phyloP scores from a whole-genome alignment of 495 filamentous ascomycete genomes.

The Neurospora hispaniola region DNA sequence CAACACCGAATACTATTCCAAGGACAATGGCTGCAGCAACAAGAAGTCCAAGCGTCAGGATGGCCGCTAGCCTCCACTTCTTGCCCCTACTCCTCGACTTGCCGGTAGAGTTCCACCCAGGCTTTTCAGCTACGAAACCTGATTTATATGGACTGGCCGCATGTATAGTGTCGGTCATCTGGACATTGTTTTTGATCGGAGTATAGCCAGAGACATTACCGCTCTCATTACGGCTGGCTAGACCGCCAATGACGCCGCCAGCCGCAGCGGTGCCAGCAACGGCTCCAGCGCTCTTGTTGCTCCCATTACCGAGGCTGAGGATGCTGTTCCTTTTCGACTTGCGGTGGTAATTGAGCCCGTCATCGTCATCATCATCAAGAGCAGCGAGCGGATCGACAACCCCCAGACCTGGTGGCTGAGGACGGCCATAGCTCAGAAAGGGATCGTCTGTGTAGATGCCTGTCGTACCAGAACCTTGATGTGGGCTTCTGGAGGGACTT shows the following conservation, averaged over 20 bases:
- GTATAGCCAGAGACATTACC: constrained; percentile 29
- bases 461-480: constrained; percentile 6
- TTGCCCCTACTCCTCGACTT: constrained; percentile 49
- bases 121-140: constrained; percentile 33
- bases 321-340: constrained; percentile 38
- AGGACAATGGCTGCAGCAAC: constrained; percentile 62
- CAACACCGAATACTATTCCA: constrained; percentile 68
- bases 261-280: constrained; percentile 36
- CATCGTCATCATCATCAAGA: constrained; percentile 79
- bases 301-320: constrained; percentile 39
- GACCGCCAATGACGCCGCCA: constrained; percentile 45
- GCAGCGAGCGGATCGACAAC: constrained; percentile 60
- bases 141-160: constrained; percentile 4
- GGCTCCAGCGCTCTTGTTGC: constrained; percentile 20
- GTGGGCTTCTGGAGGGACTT: constrained; percentile 19
- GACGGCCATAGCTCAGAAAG: constrained; percentile 49
- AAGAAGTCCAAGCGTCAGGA: constrained; percentile 48
- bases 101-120: constrained; percentile 42
- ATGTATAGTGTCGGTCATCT: constrained; percentile 15
- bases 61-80: constrained; percentile 56
- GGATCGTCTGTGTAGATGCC: constrained; percentile 26
- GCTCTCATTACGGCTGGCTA: constrained; percentile 28
- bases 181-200: constrained; percentile 22
- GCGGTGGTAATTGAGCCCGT: constrained; percentile 49
- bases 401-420: constrained; percentile 41